A percentile compares a stretch with the other conserved stretches of the same genome.
phyloP scores from a whole-genome alignment of 2,329 filamentous ascomycete genomes.

The Bipolaris cookei region DNA sequence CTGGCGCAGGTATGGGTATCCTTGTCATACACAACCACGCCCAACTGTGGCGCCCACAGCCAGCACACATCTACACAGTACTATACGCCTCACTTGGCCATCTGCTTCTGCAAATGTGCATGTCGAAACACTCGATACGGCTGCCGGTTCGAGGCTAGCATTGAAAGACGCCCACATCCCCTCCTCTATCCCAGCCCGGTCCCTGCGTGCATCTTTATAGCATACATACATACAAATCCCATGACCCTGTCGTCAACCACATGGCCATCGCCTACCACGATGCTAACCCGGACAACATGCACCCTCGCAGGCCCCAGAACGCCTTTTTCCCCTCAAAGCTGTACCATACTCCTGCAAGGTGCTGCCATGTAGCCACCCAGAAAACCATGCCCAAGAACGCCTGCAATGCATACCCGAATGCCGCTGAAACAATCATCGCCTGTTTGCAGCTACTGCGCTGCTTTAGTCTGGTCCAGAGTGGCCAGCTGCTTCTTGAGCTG shows the following conservation, averaged over 20 bases:
- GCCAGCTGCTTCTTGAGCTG: constrained; percentile 55
- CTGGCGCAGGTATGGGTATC: constrained; percentile 16
- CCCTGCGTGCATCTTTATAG: neutral
- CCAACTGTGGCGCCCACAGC: neutral
- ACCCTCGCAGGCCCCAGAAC: constrained; percentile 31
- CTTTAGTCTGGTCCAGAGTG: constrained; percentile 48
- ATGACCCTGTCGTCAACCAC: constrained; percentile 23
- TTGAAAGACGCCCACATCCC: neutral
- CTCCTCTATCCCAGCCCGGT: neutral
- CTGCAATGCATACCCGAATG: constrained; percentile 45
- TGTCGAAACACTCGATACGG: no score
- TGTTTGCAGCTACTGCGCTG: constrained; percentile 30
- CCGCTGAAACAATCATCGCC: constrained; percentile 38
- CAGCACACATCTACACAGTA: neutral
- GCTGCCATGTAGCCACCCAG: constrained; percentile 23
- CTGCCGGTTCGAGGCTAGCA: neutral
- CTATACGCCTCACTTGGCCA: no score
- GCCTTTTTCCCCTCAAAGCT: constrained; percentile 25
- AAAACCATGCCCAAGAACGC: constrained; percentile 37
- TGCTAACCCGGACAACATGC: constrained; percentile 15
- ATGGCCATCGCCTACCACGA: constrained; percentile 38
- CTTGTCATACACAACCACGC: neutral
- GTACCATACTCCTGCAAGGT: constrained; percentile 26
- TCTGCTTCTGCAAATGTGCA: no score
- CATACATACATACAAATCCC: constrained; percentile 8